These are phyloP conservation scores for Cocos nucifera DNA, from an alignment of 176 grass and related monocot genomes.

Conservation along the genomic window DNA sequence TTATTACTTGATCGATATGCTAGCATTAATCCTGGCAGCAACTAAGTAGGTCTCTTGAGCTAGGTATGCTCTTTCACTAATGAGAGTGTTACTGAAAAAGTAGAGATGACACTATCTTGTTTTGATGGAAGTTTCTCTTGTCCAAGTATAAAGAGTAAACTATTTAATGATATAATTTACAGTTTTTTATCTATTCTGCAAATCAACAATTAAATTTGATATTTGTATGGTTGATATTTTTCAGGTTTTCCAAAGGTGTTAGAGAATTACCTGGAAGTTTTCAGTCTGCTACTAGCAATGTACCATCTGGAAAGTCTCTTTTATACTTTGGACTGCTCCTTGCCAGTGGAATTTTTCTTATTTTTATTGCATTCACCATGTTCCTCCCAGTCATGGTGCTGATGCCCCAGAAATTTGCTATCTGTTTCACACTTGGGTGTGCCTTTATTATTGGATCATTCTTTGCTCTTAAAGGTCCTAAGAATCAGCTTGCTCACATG, in stretches of 20 bases:
- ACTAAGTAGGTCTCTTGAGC: too few relatives aligned
- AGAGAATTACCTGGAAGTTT: slow-evolving; percentile 66
- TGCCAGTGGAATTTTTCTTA: slow-evolving; percentile 71
- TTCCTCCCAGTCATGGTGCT: slow-evolving; percentile 93
- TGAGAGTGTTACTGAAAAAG: too few relatives aligned
- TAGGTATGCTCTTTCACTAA: too few relatives aligned
- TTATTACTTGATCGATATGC: too few relatives aligned
- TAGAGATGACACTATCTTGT: too few relatives aligned
- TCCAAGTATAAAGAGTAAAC: too few relatives aligned
- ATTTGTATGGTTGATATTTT: slow-evolving; percentile 18
- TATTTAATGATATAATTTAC: too few relatives aligned
- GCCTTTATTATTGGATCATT: slow-evolving; percentile 89
- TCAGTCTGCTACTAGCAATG: slow-evolving; percentile 65
- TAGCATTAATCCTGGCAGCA: too few relatives aligned
- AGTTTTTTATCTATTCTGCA: too few relatives aligned
- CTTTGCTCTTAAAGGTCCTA: slow-evolving; percentile 88
- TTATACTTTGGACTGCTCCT: slow-evolving; percentile 90
- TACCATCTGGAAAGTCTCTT: slow-evolving; percentile 72
- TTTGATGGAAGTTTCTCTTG: too few relatives aligned
- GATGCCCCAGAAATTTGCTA: slow-evolving; percentile 92
- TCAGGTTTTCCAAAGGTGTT: slow-evolving; percentile 82
- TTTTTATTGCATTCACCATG: slow-evolving; percentile 91
- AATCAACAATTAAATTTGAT: slow-evolving; percentile 1
- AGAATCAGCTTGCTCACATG: slow-evolving; percentile 88
- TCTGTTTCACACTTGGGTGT: slow-evolving; percentile 86